Base-by-base conservation (phyloP, 2,329 filamentous ascomycete genomes). In the Colletotrichum nymphaeae region DNA sequence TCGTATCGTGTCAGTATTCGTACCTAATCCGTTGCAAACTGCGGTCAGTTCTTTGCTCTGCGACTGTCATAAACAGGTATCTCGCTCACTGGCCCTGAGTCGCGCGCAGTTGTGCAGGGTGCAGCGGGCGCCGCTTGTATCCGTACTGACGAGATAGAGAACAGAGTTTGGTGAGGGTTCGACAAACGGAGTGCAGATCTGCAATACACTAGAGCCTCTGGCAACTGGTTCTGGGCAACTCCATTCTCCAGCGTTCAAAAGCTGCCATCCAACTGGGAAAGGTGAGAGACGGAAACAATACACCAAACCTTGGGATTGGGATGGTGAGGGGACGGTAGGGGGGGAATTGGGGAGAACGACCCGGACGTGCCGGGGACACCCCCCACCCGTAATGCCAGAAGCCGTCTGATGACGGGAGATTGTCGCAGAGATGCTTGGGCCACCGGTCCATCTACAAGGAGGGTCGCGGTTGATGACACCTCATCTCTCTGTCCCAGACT, bases 341-440 rank as follows among this genome's bases (percentile, higher is more conserved):
- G 37, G 42, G 42, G 6, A 16, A n/a, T 49, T 24, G 46, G 52
- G 19, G 46, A 24, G 35, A 53, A 67, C 55, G 52, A 46, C 26
- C 63, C 28, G 53, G 63, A 22, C 32, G 35, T 30, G 28, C 26
- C 52, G 53, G 53, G 63, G 28, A 30, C 24, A 49, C 35, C 46
- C 28, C 42, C 24, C 58, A 28, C 53, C 52, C n/a, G 28, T 46
- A 69, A 70, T 65, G 67, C 56, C 56, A 52, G 55, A 60, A 57
- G 9, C 69, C 69, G 69, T 69, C 69, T 62, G 70, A 73, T 73
- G 70, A 70, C 70, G 70, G 60, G 70, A 69, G 60, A 70, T 62
- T 52, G 60, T 66, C 67, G 70, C 60, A 65, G 55, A 55, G 59
- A 56, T 57, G 70, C 67, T 60, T 65, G 59, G 59, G 12, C 19